Percentiles rank a stretch among this genome's conserved stretches.
phyloP scores from a whole-genome alignment of 345 rosid species.

The Arabis hirsuta region DNA sequence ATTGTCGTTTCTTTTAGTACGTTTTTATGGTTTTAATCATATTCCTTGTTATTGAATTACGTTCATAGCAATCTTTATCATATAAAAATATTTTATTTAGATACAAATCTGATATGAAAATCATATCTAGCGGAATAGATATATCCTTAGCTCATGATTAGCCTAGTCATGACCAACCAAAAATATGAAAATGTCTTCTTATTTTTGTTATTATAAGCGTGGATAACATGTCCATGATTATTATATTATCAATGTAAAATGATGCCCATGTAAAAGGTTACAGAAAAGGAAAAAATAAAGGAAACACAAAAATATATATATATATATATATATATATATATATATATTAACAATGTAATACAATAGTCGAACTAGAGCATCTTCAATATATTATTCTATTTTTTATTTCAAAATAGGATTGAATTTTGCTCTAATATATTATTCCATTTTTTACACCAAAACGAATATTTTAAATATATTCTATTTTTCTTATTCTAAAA shows the following conservation, averaged over 20 bases:
- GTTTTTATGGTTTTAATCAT: neutral
- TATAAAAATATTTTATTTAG: neutral
- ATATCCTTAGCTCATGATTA: constrained; percentile 31
- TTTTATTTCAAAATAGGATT: no score
- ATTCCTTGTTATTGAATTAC: neutral
- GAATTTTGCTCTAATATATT: no score
- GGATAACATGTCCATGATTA: constrained; percentile 14
- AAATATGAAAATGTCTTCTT: constrained; percentile 1
- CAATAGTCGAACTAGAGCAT: no score
- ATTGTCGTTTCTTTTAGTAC: constrained; percentile 9
- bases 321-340: no score
- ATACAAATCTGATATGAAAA: neutral
- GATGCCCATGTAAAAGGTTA: no score
- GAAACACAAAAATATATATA: no score
- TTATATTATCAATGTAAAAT: neutral
- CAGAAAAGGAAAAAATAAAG: no score
- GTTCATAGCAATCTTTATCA: neutral
- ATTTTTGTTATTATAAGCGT: constrained; percentile 9
- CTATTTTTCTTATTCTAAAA: no score
- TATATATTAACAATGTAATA: no score
- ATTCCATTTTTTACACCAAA: no score
- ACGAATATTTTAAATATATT: no score
- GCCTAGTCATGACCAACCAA: constrained; percentile 31
- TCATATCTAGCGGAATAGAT: constrained; percentile 5
- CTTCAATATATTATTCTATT: no score